Base-by-base conservation (phyloP, 1,139 yeast species). In the Candida sanyaensis region DNA sequence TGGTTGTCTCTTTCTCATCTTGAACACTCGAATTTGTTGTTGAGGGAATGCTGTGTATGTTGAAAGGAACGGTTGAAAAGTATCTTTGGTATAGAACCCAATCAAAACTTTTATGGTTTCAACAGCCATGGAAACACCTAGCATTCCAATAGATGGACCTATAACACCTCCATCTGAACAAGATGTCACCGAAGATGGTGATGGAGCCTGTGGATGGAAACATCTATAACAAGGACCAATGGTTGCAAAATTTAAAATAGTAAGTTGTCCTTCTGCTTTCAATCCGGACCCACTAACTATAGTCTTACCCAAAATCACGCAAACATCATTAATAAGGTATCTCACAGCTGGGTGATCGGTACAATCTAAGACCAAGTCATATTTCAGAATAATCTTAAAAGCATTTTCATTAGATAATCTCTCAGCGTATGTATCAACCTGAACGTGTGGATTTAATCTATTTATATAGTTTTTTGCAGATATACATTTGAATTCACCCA, bases 101-200 rank as follows among this genome's bases (percentile, higher is more conserved):
- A 87, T 77, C 5, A 90, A 58, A 2, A 92, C 71, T 60, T 93
- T 92, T 42, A 95, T 77, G 0, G 96, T 77, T 60, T 95, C 99
- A 30, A 88, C 70, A 0, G 97, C 96, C 87, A 95, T 95, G 72
- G 88, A 76, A 0, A 84, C 75, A 4, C 99, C 99, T 62, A 93
- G 82, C 1, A 91, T 60, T 0, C 99, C 99, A 43, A 95, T 96
- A 6, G 93, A 95, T 0, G 99, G 97, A 0, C 99, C 99, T 23
- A 95, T 66, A 1, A 95, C 96, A 3, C 99, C 99, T 3, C 96
- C 96, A 64, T 91, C 98, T 8, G 90, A 82, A 60, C 99, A 95
- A 0, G 96, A 80, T 0, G 92, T 80, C 0, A 92, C 91, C 1
- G 89, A 76, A 47, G 81, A 84, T 1, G 96, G 88, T 0, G 95